Evolutionary conservation across 163 green algal species (phyloP).

Genomic region (Scenedesmus sp.): DNA sequence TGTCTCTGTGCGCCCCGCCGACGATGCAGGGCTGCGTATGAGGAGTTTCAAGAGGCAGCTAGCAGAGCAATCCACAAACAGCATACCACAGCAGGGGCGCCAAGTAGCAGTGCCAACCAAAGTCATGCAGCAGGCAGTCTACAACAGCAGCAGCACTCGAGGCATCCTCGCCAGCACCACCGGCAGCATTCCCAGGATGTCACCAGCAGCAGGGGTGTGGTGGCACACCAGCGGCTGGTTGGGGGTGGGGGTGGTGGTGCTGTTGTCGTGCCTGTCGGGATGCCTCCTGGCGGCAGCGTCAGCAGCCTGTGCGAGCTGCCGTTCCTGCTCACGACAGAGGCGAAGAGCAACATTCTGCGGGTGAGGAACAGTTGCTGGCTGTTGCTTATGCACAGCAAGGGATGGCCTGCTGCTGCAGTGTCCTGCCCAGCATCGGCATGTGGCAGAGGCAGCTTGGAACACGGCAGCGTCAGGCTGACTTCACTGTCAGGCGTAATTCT

Average conservation of each 20-base stretch:
- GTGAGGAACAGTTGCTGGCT: background rate
- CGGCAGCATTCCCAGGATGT: background rate
- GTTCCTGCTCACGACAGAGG: conserved; percentile 34
- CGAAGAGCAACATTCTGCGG: conserved; percentile 26
- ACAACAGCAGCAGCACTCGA: conserved; percentile 17
- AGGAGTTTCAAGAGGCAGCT: conserved; percentile 31
- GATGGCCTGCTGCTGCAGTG: background rate
- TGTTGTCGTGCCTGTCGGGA: background rate
- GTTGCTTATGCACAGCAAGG: background rate
- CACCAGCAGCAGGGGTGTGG: conserved; percentile 2
- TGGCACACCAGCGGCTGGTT: background rate
- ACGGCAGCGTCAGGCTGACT: too few relatives aligned
- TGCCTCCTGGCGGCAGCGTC: background rate
- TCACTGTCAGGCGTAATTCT: too few relatives aligned
- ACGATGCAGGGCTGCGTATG: background rate
- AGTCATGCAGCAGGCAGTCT: background rate
- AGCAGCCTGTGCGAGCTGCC: conserved; percentile 23
- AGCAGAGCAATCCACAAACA: conserved; percentile 5
- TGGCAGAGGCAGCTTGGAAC: too few relatives aligned
- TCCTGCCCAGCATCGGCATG: too few relatives aligned
- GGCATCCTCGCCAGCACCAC: background rate
- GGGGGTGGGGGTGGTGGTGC: background rate
- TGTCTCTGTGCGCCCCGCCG: background rate
- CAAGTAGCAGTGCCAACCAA: background rate
- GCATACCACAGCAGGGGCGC: background rate